Base-by-base conservation (phyloP, 75 land plant species). In the Adiantum capillusveneris region DNA sequence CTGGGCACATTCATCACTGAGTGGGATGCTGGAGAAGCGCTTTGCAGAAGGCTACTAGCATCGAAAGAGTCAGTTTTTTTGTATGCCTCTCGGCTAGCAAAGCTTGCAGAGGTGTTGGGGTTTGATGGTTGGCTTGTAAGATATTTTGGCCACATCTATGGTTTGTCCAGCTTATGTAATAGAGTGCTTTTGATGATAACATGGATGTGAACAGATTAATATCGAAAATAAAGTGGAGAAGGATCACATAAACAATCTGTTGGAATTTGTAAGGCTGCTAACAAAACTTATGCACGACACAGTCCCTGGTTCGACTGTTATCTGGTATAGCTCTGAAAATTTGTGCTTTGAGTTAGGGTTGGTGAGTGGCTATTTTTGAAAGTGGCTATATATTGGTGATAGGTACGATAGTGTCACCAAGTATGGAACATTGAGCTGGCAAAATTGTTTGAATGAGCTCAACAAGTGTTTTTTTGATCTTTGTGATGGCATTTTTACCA, bases 101-200 rank as follows among this genome's bases (percentile, higher is more conserved):
- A 87, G 67, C 79, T 91, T 59, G 88, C 97, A 53, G 57, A 18
- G 51, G 65, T 68, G 34, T 65, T 91, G 56, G 94, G 94, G 2
- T 91, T 91, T 62, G 97, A 91, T 82, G 97, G 97, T 2, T 91
- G 97, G 97, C 79, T 91, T 82, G 97, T 91, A 82, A 30, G 41
- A 42, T 20, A 22, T 31, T 45, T 58, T n/a, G n/a, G n/a, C n/a
- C n/a, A n/a, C n/a, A n/a, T n/a, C n/a, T n/a, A n/a, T n/a, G n/a
- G n/a, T n/a, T n/a, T n/a, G n/a, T n/a, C n/a, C n/a, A n/a, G n/a
- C n/a, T 13, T 39, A 18, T 17, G 19, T 59, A 6, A n/a, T 59
- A 24, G 18, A 41, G 22, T n/a, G n/a, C n/a, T n/a, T 37, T 16
- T 18, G 19, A 18, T 59, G n/a, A 18, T 59, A 9, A 41, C 43